phyloP scores from a whole-genome alignment of 2,329 filamentous ascomycete species.

The Zymoseptoria brevis region DNA sequence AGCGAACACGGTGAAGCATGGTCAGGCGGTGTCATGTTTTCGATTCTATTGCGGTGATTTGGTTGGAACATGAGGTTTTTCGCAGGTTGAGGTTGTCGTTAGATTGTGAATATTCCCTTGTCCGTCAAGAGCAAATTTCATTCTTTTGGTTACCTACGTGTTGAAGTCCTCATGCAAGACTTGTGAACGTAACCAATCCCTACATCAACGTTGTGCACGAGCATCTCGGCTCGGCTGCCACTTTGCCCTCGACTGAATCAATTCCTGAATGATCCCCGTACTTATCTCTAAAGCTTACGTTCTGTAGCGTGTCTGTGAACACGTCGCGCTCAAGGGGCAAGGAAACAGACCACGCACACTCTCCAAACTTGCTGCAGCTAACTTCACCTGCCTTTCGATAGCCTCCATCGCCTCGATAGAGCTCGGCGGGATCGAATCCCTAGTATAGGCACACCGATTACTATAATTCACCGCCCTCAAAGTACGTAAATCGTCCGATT shows the following conservation, averaged over 20 bases:
- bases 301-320: neutral
- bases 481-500: too few relatives aligned
- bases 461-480: too few relatives aligned
- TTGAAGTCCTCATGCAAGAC: neutral
- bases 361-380: too few relatives aligned
- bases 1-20: neutral
- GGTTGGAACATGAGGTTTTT: neutral
- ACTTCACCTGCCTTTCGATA: too few relatives aligned
- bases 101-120: neutral
- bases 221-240: neutral
- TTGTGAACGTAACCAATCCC: neutral
- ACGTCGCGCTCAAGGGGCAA: too few relatives aligned
- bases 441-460: too few relatives aligned
- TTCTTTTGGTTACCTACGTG: neutral
- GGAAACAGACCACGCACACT: too few relatives aligned
- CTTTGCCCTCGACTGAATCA: neutral
- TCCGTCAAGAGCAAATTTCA: neutral
- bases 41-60: neutral
- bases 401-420: too few relatives aligned
- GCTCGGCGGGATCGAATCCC: too few relatives aligned
- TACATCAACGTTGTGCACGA: constrained; percentile 8
- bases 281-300: neutral
- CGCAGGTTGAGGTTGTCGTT: neutral
- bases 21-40: neutral
- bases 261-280: neutral